Evolutionary conservation across 176 grass and related monocot species (phyloP).

Genomic region (Oryza australiensis): DNA sequence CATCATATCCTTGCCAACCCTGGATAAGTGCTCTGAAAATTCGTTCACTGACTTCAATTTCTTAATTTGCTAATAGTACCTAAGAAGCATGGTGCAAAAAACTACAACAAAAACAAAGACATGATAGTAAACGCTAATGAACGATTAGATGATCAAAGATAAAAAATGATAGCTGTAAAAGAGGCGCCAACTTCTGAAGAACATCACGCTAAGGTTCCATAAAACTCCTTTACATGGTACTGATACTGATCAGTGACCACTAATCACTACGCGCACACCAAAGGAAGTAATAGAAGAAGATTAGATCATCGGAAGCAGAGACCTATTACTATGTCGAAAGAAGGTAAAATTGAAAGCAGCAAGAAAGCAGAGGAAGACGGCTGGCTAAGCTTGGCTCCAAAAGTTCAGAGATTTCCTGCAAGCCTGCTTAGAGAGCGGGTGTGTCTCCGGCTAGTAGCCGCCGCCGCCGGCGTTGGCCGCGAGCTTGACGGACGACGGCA

Average conservation of each 20-base stretch:
- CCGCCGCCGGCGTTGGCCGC: constrained; percentile 31
- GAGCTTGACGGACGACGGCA: constrained; percentile 47
- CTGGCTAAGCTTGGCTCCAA: neutral
- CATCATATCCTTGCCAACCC: too few species aligned
- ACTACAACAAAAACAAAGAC: neutral
- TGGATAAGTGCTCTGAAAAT: neutral
- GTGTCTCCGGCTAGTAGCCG: constrained; percentile 7
- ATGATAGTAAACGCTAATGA: neutral
- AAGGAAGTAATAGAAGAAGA: neutral
- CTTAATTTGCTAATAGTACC: neutral
- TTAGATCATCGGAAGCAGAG: neutral
- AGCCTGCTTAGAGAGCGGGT: neutral
- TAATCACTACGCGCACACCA: neutral
- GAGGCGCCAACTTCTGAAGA: neutral
- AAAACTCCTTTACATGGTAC: neutral
- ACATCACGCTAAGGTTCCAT: constrained; percentile 13
- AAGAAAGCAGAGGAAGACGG: neutral
- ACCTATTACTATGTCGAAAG: neutral
- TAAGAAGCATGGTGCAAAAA: neutral
- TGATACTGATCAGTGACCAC: neutral
- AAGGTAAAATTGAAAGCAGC: neutral
- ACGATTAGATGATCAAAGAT: neutral
- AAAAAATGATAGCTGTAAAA: neutral
- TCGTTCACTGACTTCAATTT: neutral
- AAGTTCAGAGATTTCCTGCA: constrained; percentile 7